phyloP scores from a whole-genome alignment of 148 eudicot species.

The Spergularia marina region DNA sequence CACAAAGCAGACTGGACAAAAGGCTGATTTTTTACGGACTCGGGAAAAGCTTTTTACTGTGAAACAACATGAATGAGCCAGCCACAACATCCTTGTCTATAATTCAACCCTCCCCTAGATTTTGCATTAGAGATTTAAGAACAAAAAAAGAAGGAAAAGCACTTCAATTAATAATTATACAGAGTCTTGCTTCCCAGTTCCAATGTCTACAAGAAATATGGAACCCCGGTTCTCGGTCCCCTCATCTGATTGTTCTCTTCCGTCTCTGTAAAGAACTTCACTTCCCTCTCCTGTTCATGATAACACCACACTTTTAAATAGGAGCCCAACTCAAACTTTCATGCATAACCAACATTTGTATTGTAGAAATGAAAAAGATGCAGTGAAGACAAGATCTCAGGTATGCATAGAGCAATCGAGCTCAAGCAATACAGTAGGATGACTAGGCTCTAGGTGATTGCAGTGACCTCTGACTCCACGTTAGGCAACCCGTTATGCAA shows the following conservation, averaged over 20 bases:
- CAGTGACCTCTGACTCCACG: too few species aligned
- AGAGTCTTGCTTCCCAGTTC: conserved; percentile 20
- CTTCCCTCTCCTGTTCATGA: conserved; percentile 82
- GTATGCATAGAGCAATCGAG: neutral
- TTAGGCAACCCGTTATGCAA: too few species aligned
- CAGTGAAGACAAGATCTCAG: neutral
- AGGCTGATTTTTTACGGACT: conserved; percentile 18
- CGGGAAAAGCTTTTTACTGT: conserved; percentile 4
- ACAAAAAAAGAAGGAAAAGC: neutral
- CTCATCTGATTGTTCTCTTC: conserved; percentile 99
- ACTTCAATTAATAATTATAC: conserved; percentile 35
- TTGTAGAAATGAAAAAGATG: neutral
- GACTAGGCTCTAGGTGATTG: neutral
- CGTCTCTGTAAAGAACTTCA: conserved; percentile 97
- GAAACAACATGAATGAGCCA: conserved; percentile 21
- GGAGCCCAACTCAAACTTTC: too few species aligned
- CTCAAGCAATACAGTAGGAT: neutral
- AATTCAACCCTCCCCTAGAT: conserved; percentile 18
- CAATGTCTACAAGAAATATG: conserved; percentile 77
- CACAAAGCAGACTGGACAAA: conserved; percentile 11
- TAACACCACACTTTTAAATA: neutral
- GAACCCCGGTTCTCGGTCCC: conserved; percentile 98
- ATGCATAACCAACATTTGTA: neutral
- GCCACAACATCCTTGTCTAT: conserved; percentile 15
- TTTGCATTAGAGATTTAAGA: conserved; percentile 1